phyloP scores from a whole-genome alignment of 2,329 filamentous ascomycete species.

The Pseudovirgaria hyperparasitica region DNA sequence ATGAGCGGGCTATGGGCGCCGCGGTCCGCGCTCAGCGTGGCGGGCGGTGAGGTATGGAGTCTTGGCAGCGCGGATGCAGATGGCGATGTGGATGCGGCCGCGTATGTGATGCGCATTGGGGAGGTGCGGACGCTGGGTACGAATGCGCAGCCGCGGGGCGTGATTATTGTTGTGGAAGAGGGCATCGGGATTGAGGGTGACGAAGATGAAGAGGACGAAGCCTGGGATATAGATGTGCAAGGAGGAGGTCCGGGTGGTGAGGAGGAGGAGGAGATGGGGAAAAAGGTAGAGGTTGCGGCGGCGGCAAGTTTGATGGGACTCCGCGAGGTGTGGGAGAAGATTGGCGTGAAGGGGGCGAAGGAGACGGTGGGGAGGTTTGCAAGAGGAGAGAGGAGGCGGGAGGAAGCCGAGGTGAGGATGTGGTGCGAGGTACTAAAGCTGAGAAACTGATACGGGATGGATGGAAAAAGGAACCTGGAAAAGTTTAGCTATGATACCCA shows the following conservation, averaged over 20 bases:
- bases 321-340: conserved; percentile 11
- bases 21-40: conserved; percentile 12
- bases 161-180: conserved; percentile 13
- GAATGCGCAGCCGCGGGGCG: conserved; percentile 17
- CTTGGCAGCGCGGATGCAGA: too few relatives aligned
- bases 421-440: conserved; percentile 21
- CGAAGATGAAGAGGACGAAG: conserved; percentile 4
- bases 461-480: neutral
- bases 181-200: conserved; percentile 7
- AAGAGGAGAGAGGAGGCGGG: conserved; percentile 5
- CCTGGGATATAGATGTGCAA: conserved; percentile 8
- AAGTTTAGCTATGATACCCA: too few relatives aligned
- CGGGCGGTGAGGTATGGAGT: conserved; percentile 11
- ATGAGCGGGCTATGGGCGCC: conserved; percentile 16
- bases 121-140: too few relatives aligned
- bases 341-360: conserved; percentile 12
- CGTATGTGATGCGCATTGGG: too few relatives aligned
- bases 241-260: conserved; percentile 1
- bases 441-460: conserved; percentile 9
- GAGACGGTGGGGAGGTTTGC: conserved; percentile 17
- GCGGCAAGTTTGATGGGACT: too few relatives aligned
- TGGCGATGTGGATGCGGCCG: too few relatives aligned
- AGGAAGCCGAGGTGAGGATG: conserved; percentile 15
- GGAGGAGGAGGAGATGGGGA: conserved; percentile 15
- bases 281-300: conserved; percentile 10